phyloP scores from a whole-genome alignment of 2,329 filamentous ascomycete species.

The Penicillium crustosum region DNA sequence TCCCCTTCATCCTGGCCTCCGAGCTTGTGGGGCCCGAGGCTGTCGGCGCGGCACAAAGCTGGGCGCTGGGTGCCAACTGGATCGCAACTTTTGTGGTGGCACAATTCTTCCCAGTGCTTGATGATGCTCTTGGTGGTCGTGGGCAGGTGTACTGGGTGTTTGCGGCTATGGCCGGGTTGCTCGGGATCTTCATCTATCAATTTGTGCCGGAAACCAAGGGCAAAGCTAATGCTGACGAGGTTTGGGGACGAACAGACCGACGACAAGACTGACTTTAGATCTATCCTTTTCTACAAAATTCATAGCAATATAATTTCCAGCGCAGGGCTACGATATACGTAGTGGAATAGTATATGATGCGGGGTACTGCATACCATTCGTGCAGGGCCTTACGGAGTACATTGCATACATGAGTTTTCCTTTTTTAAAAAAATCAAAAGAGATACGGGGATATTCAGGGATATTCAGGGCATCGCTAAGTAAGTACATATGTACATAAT shows the following conservation, averaged over 20 bases:
- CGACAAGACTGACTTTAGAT: conserved; percentile 34
- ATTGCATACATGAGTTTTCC: background rate
- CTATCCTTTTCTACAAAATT: background rate
- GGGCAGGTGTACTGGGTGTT: conserved; percentile 95
- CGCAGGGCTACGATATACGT: background rate
- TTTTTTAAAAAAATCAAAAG: no score
- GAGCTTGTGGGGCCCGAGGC: conserved; percentile 89
- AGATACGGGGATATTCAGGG: background rate
- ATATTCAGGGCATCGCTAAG: background rate
- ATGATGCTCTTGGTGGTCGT: conserved; percentile 70
- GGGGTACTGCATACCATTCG: conserved; percentile 5
- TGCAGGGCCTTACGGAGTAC: background rate
- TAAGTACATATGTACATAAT: background rate
- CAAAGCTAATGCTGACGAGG: conserved; percentile 79
- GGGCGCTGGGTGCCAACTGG: conserved; percentile 84
- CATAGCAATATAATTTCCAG: background rate
- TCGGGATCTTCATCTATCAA: conserved; percentile 69
- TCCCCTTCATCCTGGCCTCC: conserved; percentile 90
- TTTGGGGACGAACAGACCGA: conserved; percentile 68
- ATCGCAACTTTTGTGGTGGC: conserved; percentile 87
- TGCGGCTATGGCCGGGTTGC: conserved; percentile 67
- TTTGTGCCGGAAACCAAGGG: conserved; percentile 86
- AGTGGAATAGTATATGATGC: background rate
- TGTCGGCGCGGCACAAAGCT: conserved; percentile 86
- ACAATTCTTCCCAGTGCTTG: conserved; percentile 90